Percentiles rank a stretch among this genome's conserved stretches.
These are phyloP conservation scores for Vitis hybrid DNA, from an alignment of 177 flowering plant genomes.

Conservation along the genomic window DNA sequence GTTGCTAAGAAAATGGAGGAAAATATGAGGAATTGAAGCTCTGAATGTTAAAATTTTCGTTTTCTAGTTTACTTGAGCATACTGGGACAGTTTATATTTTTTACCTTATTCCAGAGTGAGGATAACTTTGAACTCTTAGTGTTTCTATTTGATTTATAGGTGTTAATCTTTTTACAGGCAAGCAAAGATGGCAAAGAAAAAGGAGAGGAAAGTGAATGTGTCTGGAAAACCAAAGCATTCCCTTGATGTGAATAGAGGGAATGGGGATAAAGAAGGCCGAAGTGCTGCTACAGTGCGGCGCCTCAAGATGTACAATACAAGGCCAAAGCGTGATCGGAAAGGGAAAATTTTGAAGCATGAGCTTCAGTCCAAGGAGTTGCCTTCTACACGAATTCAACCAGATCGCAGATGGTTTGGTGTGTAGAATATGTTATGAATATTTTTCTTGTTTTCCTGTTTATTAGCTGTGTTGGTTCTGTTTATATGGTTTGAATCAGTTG, in stretches of 20 bases:
- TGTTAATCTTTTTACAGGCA: neutral
- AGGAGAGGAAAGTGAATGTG: conserved; percentile 55
- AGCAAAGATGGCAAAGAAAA: conserved; percentile 50
- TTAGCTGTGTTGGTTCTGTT: neutral
- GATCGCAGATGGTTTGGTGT: conserved; percentile 97
- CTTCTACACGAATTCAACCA: conserved; percentile 80
- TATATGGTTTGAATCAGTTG: too few relatives aligned
- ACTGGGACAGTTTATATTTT: too few relatives aligned
- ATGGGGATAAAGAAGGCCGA: conserved; percentile 38
- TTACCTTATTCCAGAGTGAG: too few relatives aligned
- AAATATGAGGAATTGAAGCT: too few relatives aligned
- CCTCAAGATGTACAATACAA: conserved; percentile 82
- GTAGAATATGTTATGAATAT: neutral
- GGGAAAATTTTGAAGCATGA: conserved; percentile 74
- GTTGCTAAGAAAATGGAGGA: too few relatives aligned
- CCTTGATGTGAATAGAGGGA: conserved; percentile 52
- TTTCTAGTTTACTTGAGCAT: too few relatives aligned
- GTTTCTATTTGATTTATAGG: too few relatives aligned
- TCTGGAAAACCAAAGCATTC: conserved; percentile 81
- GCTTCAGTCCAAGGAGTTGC: conserved; percentile 76
- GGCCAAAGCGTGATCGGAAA: conserved; percentile 65
- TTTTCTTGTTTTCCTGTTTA: neutral
- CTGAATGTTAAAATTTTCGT: too few relatives aligned
- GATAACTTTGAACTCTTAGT: too few relatives aligned
- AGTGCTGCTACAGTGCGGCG: conserved; percentile 91